A percentile compares a stretch with the other conserved stretches of the same genome.
These are phyloP conservation scores for Tilletia horrida DNA, from an alignment of 1,284 basidiomycete genomes.

Conservation along the genomic window DNA sequence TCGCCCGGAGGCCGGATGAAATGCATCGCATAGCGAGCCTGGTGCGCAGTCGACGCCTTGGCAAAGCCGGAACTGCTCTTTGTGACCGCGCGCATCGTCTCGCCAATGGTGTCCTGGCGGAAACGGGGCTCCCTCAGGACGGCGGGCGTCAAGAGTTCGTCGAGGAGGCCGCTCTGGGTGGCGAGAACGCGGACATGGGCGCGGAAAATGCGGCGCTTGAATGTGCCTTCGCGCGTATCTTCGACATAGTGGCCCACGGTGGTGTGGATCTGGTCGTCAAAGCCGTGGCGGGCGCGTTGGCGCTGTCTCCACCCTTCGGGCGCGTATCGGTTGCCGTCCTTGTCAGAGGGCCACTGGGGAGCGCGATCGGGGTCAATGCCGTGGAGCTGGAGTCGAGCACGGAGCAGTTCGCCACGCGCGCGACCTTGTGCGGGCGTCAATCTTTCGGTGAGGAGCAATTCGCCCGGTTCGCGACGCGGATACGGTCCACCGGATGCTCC, in stretches of 20 bases:
- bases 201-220: slow-evolving; percentile 15
- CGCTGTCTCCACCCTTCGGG: slow-evolving; percentile 4
- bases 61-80: neutral
- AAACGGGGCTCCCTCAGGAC: neutral
- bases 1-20: slow-evolving; percentile 8
- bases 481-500: neutral
- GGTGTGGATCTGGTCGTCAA: neutral
- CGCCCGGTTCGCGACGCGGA: neutral
- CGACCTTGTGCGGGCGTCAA: neutral
- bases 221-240: neutral
- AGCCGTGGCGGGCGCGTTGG: neutral
- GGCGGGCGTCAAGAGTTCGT: neutral
- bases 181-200: slow-evolving; percentile 1
- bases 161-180: slow-evolving; percentile 1
- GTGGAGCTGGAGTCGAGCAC: neutral
- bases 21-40: neutral
- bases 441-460: neutral
- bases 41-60: neutral
- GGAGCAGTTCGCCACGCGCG: neutral
- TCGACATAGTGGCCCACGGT: slow-evolving; percentile 13
- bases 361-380: neutral
- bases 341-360: slow-evolving; percentile 1
- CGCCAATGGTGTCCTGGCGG: neutral
- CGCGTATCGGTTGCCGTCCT: slow-evolving; percentile 8
- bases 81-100: neutral